Base-by-base conservation (phyloP, 225 moss, liverwort and hornwort genomes). In the Polytrichum formosum region DNA sequence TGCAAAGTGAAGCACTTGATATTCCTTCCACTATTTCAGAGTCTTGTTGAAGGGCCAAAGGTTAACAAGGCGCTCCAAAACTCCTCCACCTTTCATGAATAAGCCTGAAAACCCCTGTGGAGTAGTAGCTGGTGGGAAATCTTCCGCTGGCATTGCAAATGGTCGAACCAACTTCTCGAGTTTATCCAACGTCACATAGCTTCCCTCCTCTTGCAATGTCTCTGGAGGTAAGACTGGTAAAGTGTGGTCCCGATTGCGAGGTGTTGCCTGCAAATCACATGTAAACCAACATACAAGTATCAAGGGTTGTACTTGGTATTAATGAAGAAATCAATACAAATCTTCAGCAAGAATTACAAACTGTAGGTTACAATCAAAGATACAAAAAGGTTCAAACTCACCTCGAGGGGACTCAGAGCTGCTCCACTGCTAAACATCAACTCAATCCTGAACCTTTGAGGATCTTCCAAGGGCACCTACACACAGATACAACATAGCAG, bases 51-150 rank as follows among this genome's bases (percentile, higher is more conserved):
- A 99, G 71, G 94, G 92, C 94, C 94, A 99, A 29, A 99, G 87
- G 69, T 99, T 94, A 59, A 94, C 92, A 79, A 99, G 92, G 78
- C 94, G 92, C 88, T 99, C 98, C 73, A 99, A 86, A 81, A 99
- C 94, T 89, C 94, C 98, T 94, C 98, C 98, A 99, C 98, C 98
- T 94, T 99, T 99, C 82, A 92, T 91, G 31, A 99, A 99, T 60
- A 99, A 84, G 64, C 98, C 98, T 79, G 98, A 94, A 58, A 99
- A 99, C 35, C 98, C 92, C 74, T 99, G 98, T 21, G 98, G 98
- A 18, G 92, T 99, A 65, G 92, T 94, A 63, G 98, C 82, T 70
- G 98, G 98, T 72, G 98, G 98, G 55, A 99, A 99, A 73, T 99
- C 98, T 72, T 99, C 98, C 31, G 98, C 88, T 64, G 98, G 94